These are phyloP conservation scores for Cryptosporidium ryanae DNA, from an alignment of 169 alveolate genomes.

Conservation along the genomic window DNA sequence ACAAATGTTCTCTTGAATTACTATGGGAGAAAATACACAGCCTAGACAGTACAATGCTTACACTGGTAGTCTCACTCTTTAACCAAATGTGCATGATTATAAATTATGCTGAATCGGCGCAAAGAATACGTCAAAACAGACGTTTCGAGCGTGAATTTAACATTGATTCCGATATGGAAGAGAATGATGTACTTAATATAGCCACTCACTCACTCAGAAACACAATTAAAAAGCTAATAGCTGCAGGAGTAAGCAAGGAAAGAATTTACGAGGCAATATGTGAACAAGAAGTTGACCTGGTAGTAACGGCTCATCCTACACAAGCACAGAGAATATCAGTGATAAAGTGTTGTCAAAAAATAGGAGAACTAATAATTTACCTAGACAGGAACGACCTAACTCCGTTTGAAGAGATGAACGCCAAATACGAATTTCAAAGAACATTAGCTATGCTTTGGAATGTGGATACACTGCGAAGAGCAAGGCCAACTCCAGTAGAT, in stretches of 20 bases:
- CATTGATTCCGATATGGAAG: constrained; percentile 55
- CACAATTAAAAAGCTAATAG: constrained; percentile 19
- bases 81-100: constrained; percentile 81
- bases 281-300: constrained; percentile 81
- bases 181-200: background rate
- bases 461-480: constrained; percentile 82
- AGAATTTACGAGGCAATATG: constrained; percentile 76
- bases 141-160: constrained; percentile 76
- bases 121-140: constrained; percentile 80
- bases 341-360: constrained; percentile 77
- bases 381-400: constrained; percentile 79
- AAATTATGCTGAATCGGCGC: constrained; percentile 82
- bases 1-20: constrained; percentile 3
- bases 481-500: constrained; percentile 85
- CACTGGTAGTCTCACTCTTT: constrained; percentile 78
- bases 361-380: constrained; percentile 81
- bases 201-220: constrained; percentile 35
- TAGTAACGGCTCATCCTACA: constrained; percentile 86
- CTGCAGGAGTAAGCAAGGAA: constrained; percentile 76
- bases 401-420: constrained; percentile 78
- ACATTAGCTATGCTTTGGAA: constrained; percentile 81
- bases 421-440: constrained; percentile 78
- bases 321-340: constrained; percentile 83
- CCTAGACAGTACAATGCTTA: constrained; percentile 63
- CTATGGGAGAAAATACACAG: constrained; percentile 25